Evolutionary conservation across 2,329 filamentous ascomycete genomes (phyloP), one percentile per base, ranked within the genome.

Genomic region (Cordyceps pruinosa): DNA sequence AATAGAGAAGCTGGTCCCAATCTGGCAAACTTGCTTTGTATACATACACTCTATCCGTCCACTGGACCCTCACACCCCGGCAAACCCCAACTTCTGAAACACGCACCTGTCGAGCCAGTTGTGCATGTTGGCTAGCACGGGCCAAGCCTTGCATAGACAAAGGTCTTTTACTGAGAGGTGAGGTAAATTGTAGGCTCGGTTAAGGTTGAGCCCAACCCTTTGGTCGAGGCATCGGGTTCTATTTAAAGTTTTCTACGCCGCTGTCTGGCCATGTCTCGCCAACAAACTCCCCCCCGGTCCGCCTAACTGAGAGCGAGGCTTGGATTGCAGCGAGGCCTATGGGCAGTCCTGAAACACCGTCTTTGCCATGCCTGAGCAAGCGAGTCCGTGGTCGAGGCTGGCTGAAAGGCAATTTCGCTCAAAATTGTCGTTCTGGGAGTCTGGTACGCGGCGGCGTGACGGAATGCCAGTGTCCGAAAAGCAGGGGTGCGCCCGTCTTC

Each of bases 81-180:
- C 28, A 17, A 23, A 46, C 28, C 51, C 51, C 51, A 46, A 37
- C 30, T 54, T 54, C 51, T 45, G 42, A 54, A 54, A 46, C 39
- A 35, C 30, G 28, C 19, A 45, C 30, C 28, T 34, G 50, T n/a
- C 17, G 8, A 54, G 28, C 15, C 51, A 28, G 19, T 37, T 32
- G 37, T 28, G 41, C 51, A 21, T 34, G n/a, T 32, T 35, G n/a
- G 13, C 41, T 23, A n/a, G 28, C 51, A 54, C 41, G 12, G 51
- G 32, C 51, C 41, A 52, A 52, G 41, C 28, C 50, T 21, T 54
- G 51, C 51, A 54, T 41, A 46, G 51, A 54, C 51, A 54, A 45
- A 42, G 13, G 15, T 30, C 5, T 39, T 30, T 35, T 28, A 39
- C 19, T 45, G n/a, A 25, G 26, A 32, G 1, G 9, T 34, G 39